Base-by-base conservation (phyloP, 1,139 yeast species). In the Kodamaea derodonti region DNA sequence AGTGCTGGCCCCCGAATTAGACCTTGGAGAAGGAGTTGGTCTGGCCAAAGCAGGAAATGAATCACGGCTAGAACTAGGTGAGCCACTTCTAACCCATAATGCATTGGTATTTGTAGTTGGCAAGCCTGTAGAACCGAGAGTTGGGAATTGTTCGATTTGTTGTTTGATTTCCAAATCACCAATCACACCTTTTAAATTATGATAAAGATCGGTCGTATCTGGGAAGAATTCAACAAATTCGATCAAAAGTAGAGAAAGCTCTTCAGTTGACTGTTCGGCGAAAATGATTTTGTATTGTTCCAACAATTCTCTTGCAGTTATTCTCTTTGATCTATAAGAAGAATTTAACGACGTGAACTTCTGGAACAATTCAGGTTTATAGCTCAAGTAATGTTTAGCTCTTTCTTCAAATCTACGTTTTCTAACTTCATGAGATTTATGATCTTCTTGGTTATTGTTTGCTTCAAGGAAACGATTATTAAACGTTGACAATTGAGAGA, bases 371-470 rank as follows among this genome's bases (percentile, higher is more conserved):
- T 58, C 55, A 5, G 60, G 58, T 25, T 80, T 72, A 45, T 82
- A 78, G 35, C 75, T 70, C 38, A 85, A 62, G 51, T 84, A 84
- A 54, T 82, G 87, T 53, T 81, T 80, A 1, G 95, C 96, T 49
- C 96, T 71, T 54, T 87, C 95, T 44, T 84, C 94, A 28, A 88
- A 68, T 43, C 96, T 69, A 53, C 71, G 65, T 46, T 66, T 72
- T 44, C 80, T 83, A 27, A 74, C 63, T 25, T 75, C 80, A 9
- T 62, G 50, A 1, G 79, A 61, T 37, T 72, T 74, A 12, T 56
- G 57, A 14, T 61, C 65, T n/a, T 62, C 65, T 5, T 45, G 51
- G 28, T 39, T 46, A 36, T 27, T 45, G 31, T 39, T 41, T 26
- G 41, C 37, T 36, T 39, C 47, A 20, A 38, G 41, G 31, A 34